phyloP scores from a whole-genome alignment of 495 filamentous ascomycete genomes.

The Aspergillus asperescens region DNA sequence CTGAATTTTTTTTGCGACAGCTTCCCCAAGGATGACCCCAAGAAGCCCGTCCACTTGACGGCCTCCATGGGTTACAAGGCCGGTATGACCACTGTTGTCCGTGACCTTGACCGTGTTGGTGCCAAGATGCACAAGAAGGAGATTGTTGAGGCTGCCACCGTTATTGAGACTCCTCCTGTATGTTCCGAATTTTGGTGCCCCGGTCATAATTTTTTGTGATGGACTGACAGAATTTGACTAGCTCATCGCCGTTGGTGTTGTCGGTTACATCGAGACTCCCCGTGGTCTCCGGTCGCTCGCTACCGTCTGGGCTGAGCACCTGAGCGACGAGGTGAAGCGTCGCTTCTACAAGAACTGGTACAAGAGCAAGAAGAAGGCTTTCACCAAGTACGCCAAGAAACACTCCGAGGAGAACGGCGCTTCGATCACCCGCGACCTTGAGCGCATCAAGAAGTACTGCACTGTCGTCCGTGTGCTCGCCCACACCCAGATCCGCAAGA shows the following conservation, averaged over 20 bases:
- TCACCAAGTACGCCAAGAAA: slow-evolving; percentile 99
- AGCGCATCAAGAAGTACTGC: slow-evolving; percentile 99
- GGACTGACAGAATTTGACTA: slow-evolving; percentile 33
- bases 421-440: slow-evolving; percentile 90
- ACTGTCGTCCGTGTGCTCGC: slow-evolving; percentile 98
- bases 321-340: slow-evolving; percentile 96
- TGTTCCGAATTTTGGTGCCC: slow-evolving; percentile 33
- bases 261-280: slow-evolving; percentile 99
- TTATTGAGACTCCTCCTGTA: slow-evolving; percentile 99
- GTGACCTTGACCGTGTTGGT: slow-evolving; percentile 98
- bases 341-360: slow-evolving; percentile 99
- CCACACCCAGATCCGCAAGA: slow-evolving; percentile 99
- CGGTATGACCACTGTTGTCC: slow-evolving; percentile 99
- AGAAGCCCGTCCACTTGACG: slow-evolving; percentile 98
- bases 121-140: slow-evolving; percentile 99
- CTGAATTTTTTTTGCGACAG: slow-evolving; percentile 50
- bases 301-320: slow-evolving; percentile 98
- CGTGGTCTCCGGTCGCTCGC: slow-evolving; percentile 98
- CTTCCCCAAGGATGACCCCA: slow-evolving; percentile 99
- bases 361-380: slow-evolving; percentile 99
- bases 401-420: slow-evolving; percentile 86
- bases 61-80: slow-evolving; percentile 99
- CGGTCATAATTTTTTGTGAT: not conserved
- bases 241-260: slow-evolving; percentile 99
- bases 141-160: slow-evolving; percentile 96